Conservation (phyloP, 2,329 filamentous ascomycete species). For the Plectosphaerella plurivora region DNA sequence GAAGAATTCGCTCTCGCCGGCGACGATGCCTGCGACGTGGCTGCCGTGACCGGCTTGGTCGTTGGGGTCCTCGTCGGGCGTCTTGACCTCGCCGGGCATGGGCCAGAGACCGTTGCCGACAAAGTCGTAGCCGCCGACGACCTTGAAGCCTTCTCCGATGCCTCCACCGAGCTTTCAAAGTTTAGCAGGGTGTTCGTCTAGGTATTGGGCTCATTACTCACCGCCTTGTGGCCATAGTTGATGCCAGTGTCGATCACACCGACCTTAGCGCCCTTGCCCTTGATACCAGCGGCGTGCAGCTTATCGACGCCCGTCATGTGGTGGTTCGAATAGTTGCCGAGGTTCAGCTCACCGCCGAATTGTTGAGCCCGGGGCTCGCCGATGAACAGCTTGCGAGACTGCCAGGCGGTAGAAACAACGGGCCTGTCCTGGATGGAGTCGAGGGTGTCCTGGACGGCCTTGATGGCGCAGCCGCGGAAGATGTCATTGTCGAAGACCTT, state of each 20-base stretch:
- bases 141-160: conserved; percentile 43
- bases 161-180: conserved; percentile 37
- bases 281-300: conserved; percentile 28
- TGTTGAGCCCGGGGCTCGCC: neutral
- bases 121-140: conserved; percentile 42
- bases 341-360: too few relatives aligned
- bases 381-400: conserved; percentile 1
- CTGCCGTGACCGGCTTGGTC: conserved; percentile 37
- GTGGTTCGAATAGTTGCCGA: conserved; percentile 25
- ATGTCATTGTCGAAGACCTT: conserved; percentile 4
- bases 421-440: conserved; percentile 1
- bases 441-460: neutral
- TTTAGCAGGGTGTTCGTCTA: too few relatives aligned
- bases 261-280: conserved; percentile 28
- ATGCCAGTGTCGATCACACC: conserved; percentile 33
- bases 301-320: conserved; percentile 31
- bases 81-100: conserved; percentile 17
- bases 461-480: conserved; percentile 1
- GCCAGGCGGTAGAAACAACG: conserved; percentile 1
- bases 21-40: conserved; percentile 41
- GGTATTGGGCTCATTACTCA: conserved; percentile 8
- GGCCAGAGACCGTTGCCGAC: conserved; percentile 31
- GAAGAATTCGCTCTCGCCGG: conserved; percentile 31
- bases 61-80: conserved; percentile 34
- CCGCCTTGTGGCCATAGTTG: conserved; percentile 30